phyloP scores from a whole-genome alignment of 176 grass and related monocot species.

The Poa annua region DNA sequence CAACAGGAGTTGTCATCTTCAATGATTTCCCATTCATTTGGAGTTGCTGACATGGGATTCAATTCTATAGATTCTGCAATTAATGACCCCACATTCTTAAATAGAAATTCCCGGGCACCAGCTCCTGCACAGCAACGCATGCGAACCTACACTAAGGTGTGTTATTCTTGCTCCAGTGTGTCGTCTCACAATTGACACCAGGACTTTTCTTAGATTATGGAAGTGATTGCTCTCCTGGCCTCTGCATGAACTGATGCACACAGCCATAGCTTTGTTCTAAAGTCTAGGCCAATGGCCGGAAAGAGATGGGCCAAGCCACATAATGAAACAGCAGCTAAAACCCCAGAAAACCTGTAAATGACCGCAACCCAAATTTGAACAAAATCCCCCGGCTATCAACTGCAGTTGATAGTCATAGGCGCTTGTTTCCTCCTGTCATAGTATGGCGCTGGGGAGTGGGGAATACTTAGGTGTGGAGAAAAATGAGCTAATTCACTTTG shows the following conservation, averaged over 20 bases:
- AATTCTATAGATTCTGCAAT: slow-evolving; percentile 81
- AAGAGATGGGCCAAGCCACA: background rate
- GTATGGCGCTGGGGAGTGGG: background rate
- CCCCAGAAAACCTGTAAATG: background rate
- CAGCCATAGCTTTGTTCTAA: background rate
- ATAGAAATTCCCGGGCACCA: slow-evolving; percentile 53
- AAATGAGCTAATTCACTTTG: slow-evolving; percentile 27
- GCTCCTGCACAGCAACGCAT: slow-evolving; percentile 67
- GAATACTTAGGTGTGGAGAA: slow-evolving; percentile 21
- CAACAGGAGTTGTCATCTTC: slow-evolving; percentile 86
- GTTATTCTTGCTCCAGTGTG: slow-evolving; percentile 32
- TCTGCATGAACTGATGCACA: background rate
- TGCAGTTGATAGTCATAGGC: slow-evolving; percentile 4
- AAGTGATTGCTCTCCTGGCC: background rate
- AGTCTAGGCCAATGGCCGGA: background rate
- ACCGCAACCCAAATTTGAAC: background rate
- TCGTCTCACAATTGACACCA: slow-evolving; percentile 27
- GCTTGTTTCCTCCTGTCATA: slow-evolving; percentile 6
- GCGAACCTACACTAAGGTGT: slow-evolving; percentile 86
- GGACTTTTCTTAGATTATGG: slow-evolving; percentile 7
- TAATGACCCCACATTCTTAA: slow-evolving; percentile 63
- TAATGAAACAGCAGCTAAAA: background rate
- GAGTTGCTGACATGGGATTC: slow-evolving; percentile 72
- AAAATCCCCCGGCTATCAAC: background rate
- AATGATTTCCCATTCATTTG: slow-evolving; percentile 76